A percentile compares a stretch with the other conserved stretches of the same genome.
Evolutionary conservation across 768 basidiomycete genomes (phyloP).

Genomic region (Pleurotus sapidus): DNA sequence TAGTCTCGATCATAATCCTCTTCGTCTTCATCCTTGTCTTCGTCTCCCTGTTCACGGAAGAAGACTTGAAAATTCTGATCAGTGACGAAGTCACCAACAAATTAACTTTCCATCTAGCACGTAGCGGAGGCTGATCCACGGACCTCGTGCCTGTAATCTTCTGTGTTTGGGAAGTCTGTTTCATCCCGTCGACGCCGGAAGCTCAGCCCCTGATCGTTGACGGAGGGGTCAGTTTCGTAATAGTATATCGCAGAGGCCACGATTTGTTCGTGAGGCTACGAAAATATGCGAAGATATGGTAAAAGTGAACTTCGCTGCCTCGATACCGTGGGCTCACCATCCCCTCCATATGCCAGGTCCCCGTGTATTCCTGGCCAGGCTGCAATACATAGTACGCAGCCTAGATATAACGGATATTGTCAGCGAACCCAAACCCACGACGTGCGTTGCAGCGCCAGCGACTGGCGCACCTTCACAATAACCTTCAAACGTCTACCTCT

Average conservation of each 20-base stretch:
- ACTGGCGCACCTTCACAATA: neutral
- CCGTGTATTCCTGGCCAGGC: constrained; percentile 13
- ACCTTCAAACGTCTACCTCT: neutral
- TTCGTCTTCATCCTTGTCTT: neutral
- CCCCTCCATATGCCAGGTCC: constrained; percentile 16
- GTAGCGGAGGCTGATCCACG: neutral
- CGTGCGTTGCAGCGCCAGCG: no score
- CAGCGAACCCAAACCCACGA: no score
- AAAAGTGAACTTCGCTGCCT: no score
- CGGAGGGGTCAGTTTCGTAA: constrained; percentile 10
- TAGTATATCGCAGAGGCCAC: constrained; percentile 15
- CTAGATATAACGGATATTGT: neutral
- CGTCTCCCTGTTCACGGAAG: neutral
- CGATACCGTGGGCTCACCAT: constrained; percentile 8
- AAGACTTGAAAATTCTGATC: neutral
- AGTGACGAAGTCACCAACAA: neutral
- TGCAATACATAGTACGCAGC: constrained; percentile 13
- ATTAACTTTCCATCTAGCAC: neutral
- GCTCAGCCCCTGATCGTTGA: constrained; percentile 11
- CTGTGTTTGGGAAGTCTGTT: neutral
- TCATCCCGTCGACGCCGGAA: constrained; percentile 1
- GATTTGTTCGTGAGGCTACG: constrained; percentile 15
- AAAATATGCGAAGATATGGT: neutral
- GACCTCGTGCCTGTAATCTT: neutral
- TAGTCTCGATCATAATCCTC: neutral